Percentiles rank a stretch among this genome's conserved stretches.
Conservation (phyloP, 2,329 filamentous ascomycete genomes). For the Erysiphe neolycopersici region DNA sequence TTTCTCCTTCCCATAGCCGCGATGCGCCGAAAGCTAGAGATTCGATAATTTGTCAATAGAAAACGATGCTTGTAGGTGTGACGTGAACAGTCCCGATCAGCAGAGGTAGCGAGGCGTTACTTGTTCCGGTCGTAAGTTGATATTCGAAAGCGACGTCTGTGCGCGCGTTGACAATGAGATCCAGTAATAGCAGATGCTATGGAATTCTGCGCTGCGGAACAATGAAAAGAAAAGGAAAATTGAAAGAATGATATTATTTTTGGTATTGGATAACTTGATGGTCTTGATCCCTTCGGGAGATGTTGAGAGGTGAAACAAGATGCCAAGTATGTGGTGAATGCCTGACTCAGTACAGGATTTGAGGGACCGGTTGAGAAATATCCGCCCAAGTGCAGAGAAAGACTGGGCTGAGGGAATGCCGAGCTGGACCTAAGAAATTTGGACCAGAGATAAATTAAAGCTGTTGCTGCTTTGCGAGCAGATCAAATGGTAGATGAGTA, state of each 20-base stretch:
- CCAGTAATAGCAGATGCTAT: neutral
- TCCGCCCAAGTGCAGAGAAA: neutral
- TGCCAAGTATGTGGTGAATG: neutral
- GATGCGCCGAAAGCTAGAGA: conserved; percentile 6
- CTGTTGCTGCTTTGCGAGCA: too few species aligned
- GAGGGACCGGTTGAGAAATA: neutral
- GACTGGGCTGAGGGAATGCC: too few species aligned
- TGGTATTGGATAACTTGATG: neutral
- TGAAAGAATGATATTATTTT: neutral
- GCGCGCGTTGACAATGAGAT: neutral
- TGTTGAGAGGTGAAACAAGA: conserved; percentile 1
- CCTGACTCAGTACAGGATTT: conserved; percentile 1
- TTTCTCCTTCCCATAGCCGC: conserved; percentile 77
- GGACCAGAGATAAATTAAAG: too few species aligned
- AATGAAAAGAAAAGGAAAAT: neutral
- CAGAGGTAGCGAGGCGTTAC: neutral
- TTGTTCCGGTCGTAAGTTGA: neutral
- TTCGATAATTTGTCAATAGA: neutral
- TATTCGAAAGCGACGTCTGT: neutral
- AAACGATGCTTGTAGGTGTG: too few species aligned
- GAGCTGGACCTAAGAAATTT: too few species aligned
- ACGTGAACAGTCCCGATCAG: too few species aligned
- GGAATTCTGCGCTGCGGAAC: neutral
- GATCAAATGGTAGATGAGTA: too few species aligned
- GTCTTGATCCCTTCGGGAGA: neutral